phyloP scores from a whole-genome alignment of 2,329 filamentous ascomycete genomes.

The Monilinia aucupariae region DNA sequence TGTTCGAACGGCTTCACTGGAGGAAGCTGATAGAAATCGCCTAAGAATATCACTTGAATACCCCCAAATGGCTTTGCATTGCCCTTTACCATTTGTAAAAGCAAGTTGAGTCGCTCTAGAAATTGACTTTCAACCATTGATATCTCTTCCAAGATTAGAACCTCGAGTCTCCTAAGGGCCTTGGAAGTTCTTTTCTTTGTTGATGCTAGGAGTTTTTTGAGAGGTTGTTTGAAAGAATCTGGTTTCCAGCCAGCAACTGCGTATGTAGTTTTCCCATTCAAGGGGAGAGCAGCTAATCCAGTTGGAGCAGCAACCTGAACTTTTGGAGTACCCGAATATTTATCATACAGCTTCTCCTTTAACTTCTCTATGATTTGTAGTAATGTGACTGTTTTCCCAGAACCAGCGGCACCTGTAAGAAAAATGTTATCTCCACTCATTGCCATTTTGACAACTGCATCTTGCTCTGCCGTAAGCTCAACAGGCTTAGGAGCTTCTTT shows the following conservation, averaged over 20 bases:
- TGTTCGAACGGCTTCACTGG: conserved; percentile 30
- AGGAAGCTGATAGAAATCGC: conserved; percentile 33
- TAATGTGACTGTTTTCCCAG: conserved; percentile 29
- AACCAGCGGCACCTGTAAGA: conserved; percentile 32
- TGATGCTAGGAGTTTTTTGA: conserved; percentile 15
- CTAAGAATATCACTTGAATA: conserved; percentile 31
- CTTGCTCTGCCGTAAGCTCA: conserved; percentile 26
- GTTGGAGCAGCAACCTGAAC: conserved; percentile 30
- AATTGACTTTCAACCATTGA: conserved; percentile 33
- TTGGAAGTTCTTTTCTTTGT: conserved; percentile 8
- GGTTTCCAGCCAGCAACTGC: conserved; percentile 31
- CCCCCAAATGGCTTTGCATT: conserved; percentile 27
- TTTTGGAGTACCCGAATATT: not conserved
- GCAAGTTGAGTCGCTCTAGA: conserved; percentile 26
- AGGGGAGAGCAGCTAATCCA: conserved; percentile 30
- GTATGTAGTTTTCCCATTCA: conserved; percentile 28
- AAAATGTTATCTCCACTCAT: conserved; percentile 30
- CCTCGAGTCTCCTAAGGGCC: conserved; percentile 17
- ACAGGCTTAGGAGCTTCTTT: not conserved
- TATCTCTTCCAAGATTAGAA: conserved; percentile 31
- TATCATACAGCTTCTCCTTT: not conserved
- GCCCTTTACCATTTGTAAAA: conserved; percentile 21
- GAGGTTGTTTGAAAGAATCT: conserved; percentile 23
- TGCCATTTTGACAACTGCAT: conserved; percentile 27
- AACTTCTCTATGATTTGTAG: conserved; percentile 22